Base-by-base conservation (phyloP, 768 basidiomycete species). In the Mycena latifolia region DNA sequence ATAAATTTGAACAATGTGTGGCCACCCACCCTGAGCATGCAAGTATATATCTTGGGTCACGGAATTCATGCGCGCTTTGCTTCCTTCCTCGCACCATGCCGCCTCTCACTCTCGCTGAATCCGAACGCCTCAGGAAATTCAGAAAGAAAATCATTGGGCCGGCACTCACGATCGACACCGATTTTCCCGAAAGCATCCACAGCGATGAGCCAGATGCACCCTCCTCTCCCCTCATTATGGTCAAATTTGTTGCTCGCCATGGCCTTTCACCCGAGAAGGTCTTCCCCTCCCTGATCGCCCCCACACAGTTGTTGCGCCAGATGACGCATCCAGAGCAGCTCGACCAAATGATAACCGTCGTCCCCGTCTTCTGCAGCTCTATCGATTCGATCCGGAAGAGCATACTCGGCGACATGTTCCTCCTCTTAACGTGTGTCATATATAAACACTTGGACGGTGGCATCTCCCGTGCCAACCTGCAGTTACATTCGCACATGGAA, bases 121-220 rank as follows among this genome's bases (percentile, higher is more conserved):
- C 27, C 29, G 55, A 39, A 18, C 67, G 67, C 45, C 52, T 54
- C 55, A 31, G 54, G 25, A 63, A 63, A 58, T 14, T 67, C 24
- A 37, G 58, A 8, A 43, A 48, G 37, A 54, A 58, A 51, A n/a
- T 43, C 28, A 9, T 3, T 1, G 50, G 60, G 41, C 46, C n/a
- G 37, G 35, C 22, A 9, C 58, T 55, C 39, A 9, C 54, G 9
- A 51, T 56, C 18, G 55, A 56, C 31, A 61, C 60, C 20, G 45
- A 60, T 35, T 6, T 53, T 20, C 27, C 57, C 35, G 60, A 59
- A 41, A 70, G 69, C 54, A 27, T 70, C 47, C 52, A 66, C 50
- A 70, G 61, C 52, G 65, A 66, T 51, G 55, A 60, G 17, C 39
- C 65, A 37, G 65, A 66, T 14, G 39, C 69, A 6, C 52, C 61